Evolutionary conservation across 129 eudicot genomes (phyloP).

Genomic region (Erigeron canadensis): DNA sequence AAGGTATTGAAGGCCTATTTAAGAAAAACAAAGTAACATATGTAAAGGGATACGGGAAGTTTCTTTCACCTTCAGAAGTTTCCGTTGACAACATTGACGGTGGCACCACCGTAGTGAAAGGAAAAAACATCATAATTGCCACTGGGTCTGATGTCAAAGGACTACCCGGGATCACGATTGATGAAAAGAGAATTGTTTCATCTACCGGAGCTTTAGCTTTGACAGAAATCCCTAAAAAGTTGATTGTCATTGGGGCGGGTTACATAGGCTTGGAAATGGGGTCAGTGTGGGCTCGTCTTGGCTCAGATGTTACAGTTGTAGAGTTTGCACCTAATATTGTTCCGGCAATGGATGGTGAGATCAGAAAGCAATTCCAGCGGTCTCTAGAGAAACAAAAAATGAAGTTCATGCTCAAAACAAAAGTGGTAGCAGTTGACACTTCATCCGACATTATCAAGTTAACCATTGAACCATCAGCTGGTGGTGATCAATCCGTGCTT

Average conservation of each 20-base stretch:
- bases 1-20: constrained; percentile 77
- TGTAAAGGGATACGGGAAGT: constrained; percentile 80
- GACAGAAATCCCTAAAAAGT: constrained; percentile 15
- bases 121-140: constrained; percentile 28
- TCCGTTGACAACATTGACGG: constrained; percentile 30
- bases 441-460: constrained; percentile 55
- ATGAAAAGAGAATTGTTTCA: constrained; percentile 26
- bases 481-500: constrained; percentile 76
- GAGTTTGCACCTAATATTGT: constrained; percentile 23
- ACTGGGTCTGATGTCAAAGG: constrained; percentile 31
- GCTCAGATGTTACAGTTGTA: constrained; percentile 24
- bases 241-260: constrained; percentile 27
- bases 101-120: constrained; percentile 14
- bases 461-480: constrained; percentile 83
- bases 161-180: constrained; percentile 28
- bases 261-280: constrained; percentile 33
- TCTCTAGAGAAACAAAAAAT: constrained; percentile 85
- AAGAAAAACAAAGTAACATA: constrained; percentile 90
- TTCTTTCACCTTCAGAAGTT: constrained; percentile 75
- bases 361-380: constrained; percentile 69
- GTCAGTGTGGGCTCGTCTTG: constrained; percentile 28
- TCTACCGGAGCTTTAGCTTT: constrained; percentile 28
- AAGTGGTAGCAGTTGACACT: constrained; percentile 75
- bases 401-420: constrained; percentile 88
- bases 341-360: constrained; percentile 31